These are phyloP conservation scores for Eucalyptus curtisii DNA, from an alignment of 345 rosid genomes.

Conservation along the genomic window DNA sequence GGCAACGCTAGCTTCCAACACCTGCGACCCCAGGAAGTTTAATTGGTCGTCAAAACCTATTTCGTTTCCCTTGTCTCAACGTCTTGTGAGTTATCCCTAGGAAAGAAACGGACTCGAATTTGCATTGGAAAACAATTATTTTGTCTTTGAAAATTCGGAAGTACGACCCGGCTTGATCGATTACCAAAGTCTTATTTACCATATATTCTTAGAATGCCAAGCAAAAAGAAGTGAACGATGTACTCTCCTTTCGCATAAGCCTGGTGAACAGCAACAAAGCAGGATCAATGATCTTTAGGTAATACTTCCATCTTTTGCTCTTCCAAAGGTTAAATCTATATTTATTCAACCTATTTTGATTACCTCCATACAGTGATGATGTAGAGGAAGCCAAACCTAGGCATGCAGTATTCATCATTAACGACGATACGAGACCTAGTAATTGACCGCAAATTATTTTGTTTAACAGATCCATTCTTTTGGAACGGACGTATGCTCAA, in stretches of 20 bases:
- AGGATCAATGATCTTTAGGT: too few relatives aligned
- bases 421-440: rapidly evolving
- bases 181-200: not conserved
- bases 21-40: not conserved
- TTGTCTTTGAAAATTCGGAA: not conserved
- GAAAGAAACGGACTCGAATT: not conserved
- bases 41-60: not conserved
- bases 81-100: not conserved
- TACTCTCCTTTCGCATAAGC: too few relatives aligned
- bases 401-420: rapidly evolving
- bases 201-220: too few relatives aligned
- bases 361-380: rapidly evolving
- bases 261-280: too few relatives aligned
- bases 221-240: too few relatives aligned
- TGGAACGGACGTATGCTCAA: rapidly evolving
- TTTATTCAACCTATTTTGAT: too few relatives aligned
- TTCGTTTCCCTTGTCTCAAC: not conserved
- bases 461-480: rapidly evolving
- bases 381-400: too few relatives aligned
- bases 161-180: not conserved
- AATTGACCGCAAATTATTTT: rapidly evolving
- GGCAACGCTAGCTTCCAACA: not conserved
- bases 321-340: too few relatives aligned
- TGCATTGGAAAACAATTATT: too few relatives aligned
- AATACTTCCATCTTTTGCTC: too few relatives aligned